These are phyloP conservation scores for Cyclotella choctawhatcheeana DNA, from an alignment of 108 stramenopile species.

Conservation along the genomic window DNA sequence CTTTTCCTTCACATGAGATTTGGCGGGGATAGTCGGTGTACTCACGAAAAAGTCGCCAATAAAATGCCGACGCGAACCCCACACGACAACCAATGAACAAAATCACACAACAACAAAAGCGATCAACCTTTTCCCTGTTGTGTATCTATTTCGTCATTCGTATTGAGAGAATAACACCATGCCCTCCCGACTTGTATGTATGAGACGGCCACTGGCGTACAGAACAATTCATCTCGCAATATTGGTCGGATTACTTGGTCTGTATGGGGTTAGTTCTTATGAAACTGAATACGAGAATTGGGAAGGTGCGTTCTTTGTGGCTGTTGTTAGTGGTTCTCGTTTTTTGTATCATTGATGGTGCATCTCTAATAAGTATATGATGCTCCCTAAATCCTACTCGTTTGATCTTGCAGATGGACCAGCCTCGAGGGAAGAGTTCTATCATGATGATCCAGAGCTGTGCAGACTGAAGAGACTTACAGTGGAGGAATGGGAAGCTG, in stretches of 20 bases:
- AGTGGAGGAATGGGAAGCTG: slow-evolving; percentile 46
- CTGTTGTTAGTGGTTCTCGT: not conserved
- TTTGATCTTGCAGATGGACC: slow-evolving; percentile 29
- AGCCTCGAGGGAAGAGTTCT: slow-evolving; percentile 42
- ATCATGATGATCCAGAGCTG: slow-evolving; percentile 39
- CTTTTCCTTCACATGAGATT: too few relatives aligned
- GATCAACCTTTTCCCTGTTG: not conserved
- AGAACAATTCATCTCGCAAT: not conserved
- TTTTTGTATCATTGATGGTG: not conserved
- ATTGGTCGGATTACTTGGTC: not conserved
- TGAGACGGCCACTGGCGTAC: slow-evolving; percentile 1
- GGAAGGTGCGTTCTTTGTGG: slow-evolving; percentile 11
- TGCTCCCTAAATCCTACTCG: not conserved
- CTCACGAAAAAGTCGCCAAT: too few relatives aligned
- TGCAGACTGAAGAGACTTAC: slow-evolving; percentile 32
- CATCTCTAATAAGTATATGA: not conserved
- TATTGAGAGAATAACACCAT: not conserved
- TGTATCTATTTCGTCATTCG: not conserved
- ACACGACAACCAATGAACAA: slow-evolving; percentile 12
- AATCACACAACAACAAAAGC: not conserved
- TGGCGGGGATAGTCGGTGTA: too few relatives aligned
- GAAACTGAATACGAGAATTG: slow-evolving; percentile 21
- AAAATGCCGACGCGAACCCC: not conserved
- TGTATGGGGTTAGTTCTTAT: slow-evolving; percentile 4
- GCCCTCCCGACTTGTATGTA: not conserved